Evolutionary conservation across 345 rosid species (phyloP).

Genomic region (Physaria fendleri): DNA sequence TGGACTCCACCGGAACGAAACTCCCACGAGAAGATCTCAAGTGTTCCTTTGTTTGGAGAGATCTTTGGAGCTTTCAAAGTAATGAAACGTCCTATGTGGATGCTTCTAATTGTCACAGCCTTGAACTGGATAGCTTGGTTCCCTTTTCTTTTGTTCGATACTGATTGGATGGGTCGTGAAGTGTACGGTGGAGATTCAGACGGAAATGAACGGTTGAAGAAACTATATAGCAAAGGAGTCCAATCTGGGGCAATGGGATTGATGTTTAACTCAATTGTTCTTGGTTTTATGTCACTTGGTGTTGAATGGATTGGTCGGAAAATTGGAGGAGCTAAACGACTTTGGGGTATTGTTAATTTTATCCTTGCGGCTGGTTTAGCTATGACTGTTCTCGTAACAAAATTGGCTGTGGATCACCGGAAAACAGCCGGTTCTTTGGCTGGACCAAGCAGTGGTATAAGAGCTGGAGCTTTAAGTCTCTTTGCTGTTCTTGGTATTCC

Average conservation of each 20-base stretch:
- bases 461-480: conserved; percentile 41
- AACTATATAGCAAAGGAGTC: conserved; percentile 50
- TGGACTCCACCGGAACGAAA: conserved; percentile 12
- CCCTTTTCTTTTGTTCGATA: conserved; percentile 68
- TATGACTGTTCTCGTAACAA: conserved; percentile 43
- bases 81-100: conserved; percentile 59
- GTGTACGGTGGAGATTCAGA: conserved; percentile 63
- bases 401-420: conserved; percentile 43
- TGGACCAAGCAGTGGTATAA: conserved; percentile 36
- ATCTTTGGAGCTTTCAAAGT: conserved; percentile 39
- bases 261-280: conserved; percentile 59
- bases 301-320: conserved; percentile 37
- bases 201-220: conserved; percentile 14
- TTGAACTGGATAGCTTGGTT: conserved; percentile 90
- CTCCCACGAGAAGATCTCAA: background rate
- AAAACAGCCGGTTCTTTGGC: background rate
- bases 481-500: conserved; percentile 74
- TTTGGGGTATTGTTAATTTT: conserved; percentile 67
- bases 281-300: conserved; percentile 49
- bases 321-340: conserved; percentile 45
- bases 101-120: conserved; percentile 54
- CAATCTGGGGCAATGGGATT: conserved; percentile 68
- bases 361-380: conserved; percentile 44
- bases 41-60: conserved; percentile 31
- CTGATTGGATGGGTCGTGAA: conserved; percentile 91